Conservation (phyloP, 495 filamentous ascomycete species). For the Hypoxylon rickii region DNA sequence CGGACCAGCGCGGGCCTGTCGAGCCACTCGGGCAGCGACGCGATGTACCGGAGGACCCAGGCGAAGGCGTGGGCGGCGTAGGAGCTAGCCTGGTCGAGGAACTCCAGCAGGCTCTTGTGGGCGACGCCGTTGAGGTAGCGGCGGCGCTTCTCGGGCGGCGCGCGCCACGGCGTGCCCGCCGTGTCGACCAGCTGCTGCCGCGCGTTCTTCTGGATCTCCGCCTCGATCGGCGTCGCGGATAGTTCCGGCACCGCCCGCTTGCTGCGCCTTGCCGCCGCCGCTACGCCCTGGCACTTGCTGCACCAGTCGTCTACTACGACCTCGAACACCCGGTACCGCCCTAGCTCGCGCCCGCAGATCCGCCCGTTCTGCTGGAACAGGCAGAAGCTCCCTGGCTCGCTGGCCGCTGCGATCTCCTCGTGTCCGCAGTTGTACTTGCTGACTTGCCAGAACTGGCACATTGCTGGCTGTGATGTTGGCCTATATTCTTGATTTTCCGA, state of each 20-base stretch:
- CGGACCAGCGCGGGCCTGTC: slow-evolving; percentile 29
- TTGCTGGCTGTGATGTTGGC: background rate
- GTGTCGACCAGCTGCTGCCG: background rate
- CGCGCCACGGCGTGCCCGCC: background rate
- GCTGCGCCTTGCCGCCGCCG: too few relatives aligned
- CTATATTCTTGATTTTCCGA: background rate
- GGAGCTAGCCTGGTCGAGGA: background rate
- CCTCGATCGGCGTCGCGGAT: background rate
- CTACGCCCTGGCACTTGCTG: too few relatives aligned
- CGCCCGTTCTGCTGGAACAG: background rate
- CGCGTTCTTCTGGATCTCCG: background rate
- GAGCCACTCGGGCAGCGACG: slow-evolving; percentile 31
- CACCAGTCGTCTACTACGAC: slow-evolving; percentile 1
- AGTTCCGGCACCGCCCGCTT: slow-evolving; percentile 2
- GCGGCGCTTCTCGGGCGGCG: background rate
- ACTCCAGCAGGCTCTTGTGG: background rate
- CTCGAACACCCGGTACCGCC: slow-evolving; percentile 7
- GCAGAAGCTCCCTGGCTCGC: slow-evolving; percentile 1
- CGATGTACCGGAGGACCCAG: slow-evolving; percentile 33
- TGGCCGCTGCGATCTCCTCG: background rate
- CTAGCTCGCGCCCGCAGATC: slow-evolving; percentile 11
- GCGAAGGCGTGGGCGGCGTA: background rate
- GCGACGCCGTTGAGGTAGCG: background rate
- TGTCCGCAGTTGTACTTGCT: slow-evolving; percentile 11
- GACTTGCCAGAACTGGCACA: slow-evolving; percentile 8